Base-by-base conservation (phyloP, 1,284 basidiomycete species). In the Inonotus hispidus region DNA sequence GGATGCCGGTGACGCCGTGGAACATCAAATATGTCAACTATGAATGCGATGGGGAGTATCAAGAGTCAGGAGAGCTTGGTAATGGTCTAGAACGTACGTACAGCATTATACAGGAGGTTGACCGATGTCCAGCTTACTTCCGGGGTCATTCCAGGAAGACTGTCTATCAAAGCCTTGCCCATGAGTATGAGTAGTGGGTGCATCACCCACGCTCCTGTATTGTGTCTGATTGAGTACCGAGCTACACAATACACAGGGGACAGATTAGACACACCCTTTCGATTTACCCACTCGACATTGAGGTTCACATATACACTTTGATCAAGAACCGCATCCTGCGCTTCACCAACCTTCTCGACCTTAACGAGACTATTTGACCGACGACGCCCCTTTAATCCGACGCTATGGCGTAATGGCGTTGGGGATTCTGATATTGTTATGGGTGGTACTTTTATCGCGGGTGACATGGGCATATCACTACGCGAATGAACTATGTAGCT, bases 221-320 rank as follows among this genome's bases (percentile, higher is more conserved):
- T 16, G 11, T 23, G 29, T 21, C 19, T 25, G 54, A 63, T 3
- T 29, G 16, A 52, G 50, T 35, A 38, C 43, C 1, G 11, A 35
- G 58, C 21, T 21, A n/a, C 13, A 63, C 41, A 16, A 25, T 45
- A 53, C 39, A 16, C 11, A 62, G 46, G 19, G 25, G 47, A 53
- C 39, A 37, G 29, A 10, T 46, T 4, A 16, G 41, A 74, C 83
- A 62, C 56, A 94, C 95, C 96, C 76, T 99, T 99, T 65, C 92
- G 87, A 72, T 99, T 98, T 70, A 99, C 97, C 96, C 96, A 99
- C 70, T 95, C 88, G 8, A 94, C 95, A 73, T 99, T 99, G 68
- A 93, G 85, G 72, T 98, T 98, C 56, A 85, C 82, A 68, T 92
- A 93, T 47, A 87, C 84, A 65, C 85, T 87, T 67, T 92, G 83